Percentiles rank a stretch among this genome's conserved stretches.
Evolutionary conservation across 2,329 filamentous ascomycete genomes (phyloP).

Genomic region (Dactylellina haptotyla): DNA sequence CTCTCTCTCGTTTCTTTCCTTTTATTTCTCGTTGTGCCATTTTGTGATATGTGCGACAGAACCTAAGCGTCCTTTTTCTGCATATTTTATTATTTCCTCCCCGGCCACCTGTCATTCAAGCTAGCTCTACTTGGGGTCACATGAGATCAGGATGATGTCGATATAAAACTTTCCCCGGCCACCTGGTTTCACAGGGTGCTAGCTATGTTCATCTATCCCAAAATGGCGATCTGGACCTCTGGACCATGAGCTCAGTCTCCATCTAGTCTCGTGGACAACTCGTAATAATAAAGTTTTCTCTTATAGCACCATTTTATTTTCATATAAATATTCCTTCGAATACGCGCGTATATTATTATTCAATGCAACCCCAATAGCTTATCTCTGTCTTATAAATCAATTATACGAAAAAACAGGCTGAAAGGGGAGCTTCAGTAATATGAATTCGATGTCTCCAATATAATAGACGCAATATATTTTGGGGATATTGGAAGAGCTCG

Average conservation of each 20-base stretch:
- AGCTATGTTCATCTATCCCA: slow-evolving; percentile 22
- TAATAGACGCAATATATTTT: slow-evolving; percentile 36
- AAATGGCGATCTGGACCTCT: slow-evolving; percentile 36
- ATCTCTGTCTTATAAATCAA: slow-evolving; percentile 40
- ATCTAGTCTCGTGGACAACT: slow-evolving; percentile 20
- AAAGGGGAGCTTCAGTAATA: slow-evolving; percentile 24
- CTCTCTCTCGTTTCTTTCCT: no score
- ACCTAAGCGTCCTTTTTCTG: not conserved
- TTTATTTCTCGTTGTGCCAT: no score
- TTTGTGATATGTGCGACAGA: slow-evolving; percentile 22
- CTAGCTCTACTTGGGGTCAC: slow-evolving; percentile 44
- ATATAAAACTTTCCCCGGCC: slow-evolving; percentile 54
- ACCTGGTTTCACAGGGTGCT: slow-evolving; percentile 43
- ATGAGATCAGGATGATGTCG: slow-evolving; percentile 52
- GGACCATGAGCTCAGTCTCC: slow-evolving; percentile 5
- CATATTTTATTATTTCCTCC: slow-evolving; percentile 9
- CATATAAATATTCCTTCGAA: slow-evolving; percentile 17
- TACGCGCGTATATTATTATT: slow-evolving; percentile 30
- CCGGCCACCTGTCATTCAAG: slow-evolving; percentile 44
- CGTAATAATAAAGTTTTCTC: slow-evolving; percentile 6
- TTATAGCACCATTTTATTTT: slow-evolving; percentile 10
- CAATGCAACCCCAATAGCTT: slow-evolving; percentile 34
- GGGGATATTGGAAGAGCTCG: not conserved
- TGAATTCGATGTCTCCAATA: slow-evolving; percentile 31
- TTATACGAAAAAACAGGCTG: slow-evolving; percentile 30